Evolutionary conservation across 148 eudicot species (phyloP).

Genomic region (Arctostaphylos glauca): DNA sequence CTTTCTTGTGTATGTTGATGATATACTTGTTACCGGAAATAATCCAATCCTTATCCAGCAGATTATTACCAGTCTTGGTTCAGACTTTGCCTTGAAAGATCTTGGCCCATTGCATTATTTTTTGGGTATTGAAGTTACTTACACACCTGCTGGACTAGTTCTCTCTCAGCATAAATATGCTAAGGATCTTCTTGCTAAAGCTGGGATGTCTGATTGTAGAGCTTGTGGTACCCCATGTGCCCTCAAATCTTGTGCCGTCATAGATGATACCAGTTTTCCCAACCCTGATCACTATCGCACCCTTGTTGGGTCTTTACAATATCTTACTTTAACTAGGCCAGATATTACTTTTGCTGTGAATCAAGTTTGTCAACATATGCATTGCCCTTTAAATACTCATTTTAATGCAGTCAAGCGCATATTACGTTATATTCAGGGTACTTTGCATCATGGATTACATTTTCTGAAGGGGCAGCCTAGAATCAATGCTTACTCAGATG

Average conservation of each 20-base stretch:
- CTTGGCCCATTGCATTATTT: too few species aligned
- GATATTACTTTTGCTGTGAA: background rate
- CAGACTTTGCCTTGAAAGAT: too few species aligned
- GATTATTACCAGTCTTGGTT: too few species aligned
- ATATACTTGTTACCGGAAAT: too few species aligned
- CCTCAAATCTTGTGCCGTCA: background rate
- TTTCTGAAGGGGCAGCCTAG: background rate
- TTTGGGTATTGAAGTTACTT: too few species aligned
- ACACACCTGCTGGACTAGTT: too few species aligned
- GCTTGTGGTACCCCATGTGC: too few species aligned
- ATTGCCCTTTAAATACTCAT: background rate
- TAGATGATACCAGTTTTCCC: background rate
- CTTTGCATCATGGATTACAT: background rate
- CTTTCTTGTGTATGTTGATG: too few species aligned
- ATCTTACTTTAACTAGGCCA: background rate
- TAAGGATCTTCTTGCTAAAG: too few species aligned
- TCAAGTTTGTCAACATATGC: background rate
- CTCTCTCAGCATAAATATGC: too few species aligned
- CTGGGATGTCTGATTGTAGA: too few species aligned
- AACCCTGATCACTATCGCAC: background rate
- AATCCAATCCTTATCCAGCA: too few species aligned
- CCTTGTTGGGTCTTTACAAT: background rate
- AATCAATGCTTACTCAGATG: background rate
- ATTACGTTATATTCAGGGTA: background rate
- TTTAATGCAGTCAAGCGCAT: background rate